Evolutionary conservation across 345 rosid species (phyloP).

Genomic region (Salix brachista): DNA sequence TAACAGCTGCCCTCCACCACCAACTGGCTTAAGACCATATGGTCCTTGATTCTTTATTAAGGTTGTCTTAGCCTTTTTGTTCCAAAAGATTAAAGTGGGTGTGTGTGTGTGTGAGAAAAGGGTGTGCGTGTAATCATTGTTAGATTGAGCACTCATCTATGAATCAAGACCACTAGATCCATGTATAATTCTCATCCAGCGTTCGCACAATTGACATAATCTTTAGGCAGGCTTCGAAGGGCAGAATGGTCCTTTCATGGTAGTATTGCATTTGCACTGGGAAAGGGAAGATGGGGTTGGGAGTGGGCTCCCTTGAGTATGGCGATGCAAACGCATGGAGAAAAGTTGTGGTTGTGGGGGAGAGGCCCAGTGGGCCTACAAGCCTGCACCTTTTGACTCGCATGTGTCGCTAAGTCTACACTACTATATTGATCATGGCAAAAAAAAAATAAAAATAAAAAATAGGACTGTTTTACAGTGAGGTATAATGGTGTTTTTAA

Average conservation of each 20-base stretch:
- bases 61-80: conserved; percentile 6
- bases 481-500: too few relatives aligned
- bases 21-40: neutral
- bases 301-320: neutral
- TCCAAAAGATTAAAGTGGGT: neutral
- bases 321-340: neutral
- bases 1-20: neutral
- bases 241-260: neutral
- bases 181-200: neutral
- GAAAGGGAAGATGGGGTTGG: neutral
- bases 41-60: neutral
- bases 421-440: neutral
- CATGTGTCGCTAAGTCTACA: neutral
- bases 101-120: neutral
- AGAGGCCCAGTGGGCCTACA: conserved; percentile 26
- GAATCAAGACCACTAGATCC: neutral
- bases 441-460: too few relatives aligned
- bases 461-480: too few relatives aligned
- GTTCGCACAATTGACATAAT: neutral
- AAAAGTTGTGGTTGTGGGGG: neutral
- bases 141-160: conserved; percentile 1
- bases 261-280: too few relatives aligned
- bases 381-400: conserved; percentile 3
- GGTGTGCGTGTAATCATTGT: neutral
- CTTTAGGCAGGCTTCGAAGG: neutral